A percentile compares a stretch with the other conserved stretches of the same genome.
phyloP scores from a whole-genome alignment of 345 rosid species.

The Eucalyptus erythrocorys region DNA sequence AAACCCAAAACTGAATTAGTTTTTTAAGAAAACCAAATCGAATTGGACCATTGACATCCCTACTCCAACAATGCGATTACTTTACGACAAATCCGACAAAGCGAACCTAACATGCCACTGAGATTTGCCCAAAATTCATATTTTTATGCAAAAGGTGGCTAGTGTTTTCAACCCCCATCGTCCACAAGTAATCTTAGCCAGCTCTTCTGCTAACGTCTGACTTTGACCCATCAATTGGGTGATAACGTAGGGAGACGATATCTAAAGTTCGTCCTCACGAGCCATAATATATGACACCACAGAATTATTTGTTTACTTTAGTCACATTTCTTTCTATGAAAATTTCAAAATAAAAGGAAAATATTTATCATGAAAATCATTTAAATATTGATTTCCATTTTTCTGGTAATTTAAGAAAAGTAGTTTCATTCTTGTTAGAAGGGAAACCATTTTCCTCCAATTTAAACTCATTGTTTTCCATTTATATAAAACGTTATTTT shows the following conservation, averaged over 20 bases:
- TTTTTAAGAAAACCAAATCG: background rate
- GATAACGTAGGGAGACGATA: background rate
- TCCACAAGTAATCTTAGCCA: background rate
- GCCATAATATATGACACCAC: background rate
- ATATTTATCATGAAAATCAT: too few species aligned
- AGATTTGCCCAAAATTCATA: background rate
- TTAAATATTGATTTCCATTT: background rate
- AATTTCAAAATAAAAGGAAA: background rate
- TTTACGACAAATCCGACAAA: background rate
- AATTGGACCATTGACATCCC: background rate
- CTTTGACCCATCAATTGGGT: background rate
- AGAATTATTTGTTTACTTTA: background rate
- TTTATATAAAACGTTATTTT: too few species aligned
- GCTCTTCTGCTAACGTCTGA: background rate
- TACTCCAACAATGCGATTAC: background rate
- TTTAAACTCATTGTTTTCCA: too few species aligned
- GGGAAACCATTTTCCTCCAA: too few species aligned
- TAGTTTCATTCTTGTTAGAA: too few species aligned
- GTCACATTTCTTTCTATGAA: background rate
- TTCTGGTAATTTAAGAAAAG: background rate
- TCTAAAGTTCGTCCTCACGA: background rate
- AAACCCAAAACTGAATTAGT: too few species aligned
- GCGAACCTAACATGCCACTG: background rate
- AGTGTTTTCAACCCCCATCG: background rate
- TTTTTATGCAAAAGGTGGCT: background rate